Evolutionary conservation across 2,329 filamentous ascomycete genomes (phyloP).

Genomic region (Colletotrichum sp.): DNA sequence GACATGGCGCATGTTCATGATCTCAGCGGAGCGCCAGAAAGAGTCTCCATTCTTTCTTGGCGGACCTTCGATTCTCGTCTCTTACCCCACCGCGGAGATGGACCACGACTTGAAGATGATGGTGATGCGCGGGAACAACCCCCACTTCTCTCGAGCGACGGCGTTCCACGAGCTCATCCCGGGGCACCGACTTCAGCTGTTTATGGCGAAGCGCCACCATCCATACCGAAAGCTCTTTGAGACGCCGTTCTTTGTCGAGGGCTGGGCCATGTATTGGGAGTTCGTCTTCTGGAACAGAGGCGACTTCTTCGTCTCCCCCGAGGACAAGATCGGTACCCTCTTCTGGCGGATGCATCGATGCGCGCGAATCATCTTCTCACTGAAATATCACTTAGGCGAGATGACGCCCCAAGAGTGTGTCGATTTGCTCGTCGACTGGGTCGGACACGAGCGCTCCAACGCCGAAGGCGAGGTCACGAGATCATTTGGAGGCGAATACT

Average conservation of each 20-base stretch:
- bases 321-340: slow-evolving; percentile 61
- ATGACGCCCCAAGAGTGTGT: slow-evolving; percentile 60
- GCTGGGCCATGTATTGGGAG: slow-evolving; percentile 69
- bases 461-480: slow-evolving; percentile 66
- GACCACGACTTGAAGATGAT: slow-evolving; percentile 60
- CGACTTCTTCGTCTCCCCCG: slow-evolving; percentile 53
- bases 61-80: slow-evolving; percentile 57
- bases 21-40: slow-evolving; percentile 56
- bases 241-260: slow-evolving; percentile 65
- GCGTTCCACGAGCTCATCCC: slow-evolving; percentile 69
- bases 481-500: slow-evolving; percentile 60
- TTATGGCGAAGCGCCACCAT: slow-evolving; percentile 49
- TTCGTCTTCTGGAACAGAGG: slow-evolving; percentile 60
- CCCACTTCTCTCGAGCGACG: slow-evolving; percentile 60
- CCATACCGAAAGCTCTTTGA: slow-evolving; percentile 57
- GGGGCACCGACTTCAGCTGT: slow-evolving; percentile 60
- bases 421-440: slow-evolving; percentile 59
- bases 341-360: slow-evolving; percentile 70
- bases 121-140: slow-evolving; percentile 65
- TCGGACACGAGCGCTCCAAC: slow-evolving; percentile 63
- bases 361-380: slow-evolving; percentile 61
- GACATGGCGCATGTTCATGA: slow-evolving; percentile 62
- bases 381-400: slow-evolving; percentile 62
- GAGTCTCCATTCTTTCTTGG: slow-evolving; percentile 66
- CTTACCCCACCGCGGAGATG: slow-evolving; percentile 60